Conservation (phyloP, 2,329 filamentous ascomycete genomes). For the Plenodomus lindquistii region DNA sequence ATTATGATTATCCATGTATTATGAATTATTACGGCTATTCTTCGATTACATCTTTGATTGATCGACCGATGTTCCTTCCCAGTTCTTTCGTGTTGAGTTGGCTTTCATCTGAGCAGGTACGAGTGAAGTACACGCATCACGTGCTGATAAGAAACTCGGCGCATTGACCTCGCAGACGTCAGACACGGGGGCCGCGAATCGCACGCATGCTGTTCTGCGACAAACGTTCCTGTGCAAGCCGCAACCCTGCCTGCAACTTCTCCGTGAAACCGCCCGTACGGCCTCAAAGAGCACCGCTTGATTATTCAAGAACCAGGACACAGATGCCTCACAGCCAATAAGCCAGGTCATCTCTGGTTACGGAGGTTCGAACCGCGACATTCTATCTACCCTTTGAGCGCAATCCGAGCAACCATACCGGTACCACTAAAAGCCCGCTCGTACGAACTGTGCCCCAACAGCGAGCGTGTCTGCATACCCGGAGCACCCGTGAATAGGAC, state of each 20-base stretch:
- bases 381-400: background rate
- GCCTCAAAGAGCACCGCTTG: background rate
- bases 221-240: background rate
- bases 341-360: background rate
- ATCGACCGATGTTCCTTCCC: too few species aligned
- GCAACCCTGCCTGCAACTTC: background rate
- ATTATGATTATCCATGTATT: slow-evolving; percentile 20
- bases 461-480: background rate
- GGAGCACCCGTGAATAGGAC: background rate
- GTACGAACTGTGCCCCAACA: background rate
- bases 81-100: background rate
- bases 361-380: background rate
- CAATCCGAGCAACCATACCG: background rate
- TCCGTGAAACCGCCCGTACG: background rate
- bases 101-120: background rate
- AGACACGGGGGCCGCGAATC: background rate
- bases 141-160: slow-evolving; percentile 12
- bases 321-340: background rate
- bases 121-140: slow-evolving; percentile 6
- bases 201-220: slow-evolving; percentile 3
- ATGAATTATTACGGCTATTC: slow-evolving; percentile 32
- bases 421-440: too few species aligned
- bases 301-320: background rate
- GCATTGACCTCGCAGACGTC: background rate
- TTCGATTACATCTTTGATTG: background rate